Conservation (phyloP, 495 filamentous ascomycete genomes). For the Lasiosphaeris hirsuta region DNA sequence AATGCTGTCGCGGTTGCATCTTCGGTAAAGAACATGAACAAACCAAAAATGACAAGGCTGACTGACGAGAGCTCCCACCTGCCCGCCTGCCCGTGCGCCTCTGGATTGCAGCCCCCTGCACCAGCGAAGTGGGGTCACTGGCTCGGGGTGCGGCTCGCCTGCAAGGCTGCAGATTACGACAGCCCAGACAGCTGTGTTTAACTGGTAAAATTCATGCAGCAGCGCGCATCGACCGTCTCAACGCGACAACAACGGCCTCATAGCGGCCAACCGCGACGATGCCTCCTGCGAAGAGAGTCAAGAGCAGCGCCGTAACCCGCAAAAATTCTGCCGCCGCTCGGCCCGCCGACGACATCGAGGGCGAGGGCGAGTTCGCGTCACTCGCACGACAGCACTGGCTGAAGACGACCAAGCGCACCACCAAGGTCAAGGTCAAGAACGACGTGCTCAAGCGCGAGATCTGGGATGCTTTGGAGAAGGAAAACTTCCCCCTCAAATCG, state of each 20-base stretch:
- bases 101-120: not conserved
- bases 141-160: slow-evolving; percentile 1
- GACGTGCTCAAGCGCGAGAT: slow-evolving; percentile 85
- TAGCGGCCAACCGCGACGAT: slow-evolving; percentile 24
- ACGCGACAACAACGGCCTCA: slow-evolving; percentile 17
- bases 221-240: slow-evolving; percentile 11
- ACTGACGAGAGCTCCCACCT: not conserved
- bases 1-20: not conserved
- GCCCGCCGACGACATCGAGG: slow-evolving; percentile 54
- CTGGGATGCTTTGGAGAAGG: slow-evolving; percentile 84
- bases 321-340: slow-evolving; percentile 30
- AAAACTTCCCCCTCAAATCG: slow-evolving; percentile 70
- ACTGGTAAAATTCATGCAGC: slow-evolving; percentile 19
- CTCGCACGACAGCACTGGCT: slow-evolving; percentile 86
- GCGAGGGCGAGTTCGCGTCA: slow-evolving; percentile 75
- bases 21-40: not conserved
- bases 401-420: slow-evolving; percentile 51
- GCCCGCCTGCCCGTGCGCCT: not conserved
- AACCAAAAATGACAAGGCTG: not conserved
- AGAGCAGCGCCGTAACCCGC: slow-evolving; percentile 39
- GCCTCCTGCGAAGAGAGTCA: slow-evolving; percentile 49
- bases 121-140: not conserved
- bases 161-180: slow-evolving; percentile 11
- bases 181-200: not conserved
- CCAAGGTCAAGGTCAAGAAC: slow-evolving; percentile 69